These are phyloP conservation scores for Fomitopsis betulina DNA, from an alignment of 1,284 basidiomycete species.

Conservation along the genomic window DNA sequence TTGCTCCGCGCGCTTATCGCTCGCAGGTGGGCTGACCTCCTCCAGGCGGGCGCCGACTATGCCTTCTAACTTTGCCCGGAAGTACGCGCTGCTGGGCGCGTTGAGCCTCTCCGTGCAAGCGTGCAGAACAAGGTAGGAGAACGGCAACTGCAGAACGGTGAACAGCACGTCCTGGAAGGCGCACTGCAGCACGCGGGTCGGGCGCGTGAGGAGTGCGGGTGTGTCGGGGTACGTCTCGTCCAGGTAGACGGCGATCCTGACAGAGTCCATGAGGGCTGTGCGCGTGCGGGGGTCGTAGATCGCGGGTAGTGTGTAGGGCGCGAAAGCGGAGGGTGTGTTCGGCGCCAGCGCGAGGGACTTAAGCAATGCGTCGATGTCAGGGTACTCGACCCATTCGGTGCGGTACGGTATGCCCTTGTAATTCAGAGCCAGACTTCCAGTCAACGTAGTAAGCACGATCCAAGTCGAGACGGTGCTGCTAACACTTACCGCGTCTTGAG, in stretches of 20 bases:
- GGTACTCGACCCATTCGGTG: slow-evolving; percentile 34
- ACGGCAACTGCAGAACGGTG: background rate
- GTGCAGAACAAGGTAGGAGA: slow-evolving; percentile 9
- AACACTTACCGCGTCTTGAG: background rate
- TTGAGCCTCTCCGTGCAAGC: background rate
- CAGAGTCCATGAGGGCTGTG: slow-evolving; percentile 24
- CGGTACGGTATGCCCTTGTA: slow-evolving; percentile 31
- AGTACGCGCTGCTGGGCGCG: slow-evolving; percentile 14
- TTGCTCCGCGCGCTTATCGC: slow-evolving; percentile 9
- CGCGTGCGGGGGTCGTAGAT: slow-evolving; percentile 20
- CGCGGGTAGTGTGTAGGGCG: no score
- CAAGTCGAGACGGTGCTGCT: no score
- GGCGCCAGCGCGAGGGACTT: slow-evolving; percentile 25
- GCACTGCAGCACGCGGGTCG: slow-evolving; percentile 22
- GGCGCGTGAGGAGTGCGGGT: slow-evolving; percentile 13
- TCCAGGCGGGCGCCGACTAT: slow-evolving; percentile 14
- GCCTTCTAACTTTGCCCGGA: slow-evolving; percentile 20
- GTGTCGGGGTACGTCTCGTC: slow-evolving; percentile 26
- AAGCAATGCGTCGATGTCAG: slow-evolving; percentile 28
- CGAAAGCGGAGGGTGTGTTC: no score
- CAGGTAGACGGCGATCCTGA: slow-evolving; percentile 26
- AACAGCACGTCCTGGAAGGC: slow-evolving; percentile 17
- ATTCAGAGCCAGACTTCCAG: slow-evolving; percentile 27
- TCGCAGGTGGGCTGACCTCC: slow-evolving; percentile 13
- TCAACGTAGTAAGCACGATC: no score